Evolutionary conservation across 2,329 filamentous ascomycete genomes (phyloP).

Genomic region (Stagonosporopsis cucurbitacearum): DNA sequence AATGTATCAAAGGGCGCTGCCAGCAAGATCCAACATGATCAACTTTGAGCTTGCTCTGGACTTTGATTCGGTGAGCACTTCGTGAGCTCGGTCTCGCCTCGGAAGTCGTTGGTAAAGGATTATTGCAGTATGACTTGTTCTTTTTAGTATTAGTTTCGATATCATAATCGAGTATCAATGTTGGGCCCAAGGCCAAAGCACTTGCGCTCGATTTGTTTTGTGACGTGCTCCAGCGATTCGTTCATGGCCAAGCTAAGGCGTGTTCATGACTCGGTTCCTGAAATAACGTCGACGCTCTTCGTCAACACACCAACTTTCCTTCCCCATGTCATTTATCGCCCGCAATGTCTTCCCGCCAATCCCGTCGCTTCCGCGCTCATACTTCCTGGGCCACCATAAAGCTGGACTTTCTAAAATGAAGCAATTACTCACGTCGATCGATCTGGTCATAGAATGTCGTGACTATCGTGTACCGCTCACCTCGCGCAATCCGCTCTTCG

Average conservation of each 20-base stretch:
- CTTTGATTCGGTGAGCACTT: background rate
- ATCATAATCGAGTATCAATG: slow-evolving; percentile 12
- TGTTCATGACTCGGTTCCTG: slow-evolving; percentile 6
- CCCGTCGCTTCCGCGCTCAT: slow-evolving; percentile 80
- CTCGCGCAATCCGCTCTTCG: slow-evolving; percentile 88
- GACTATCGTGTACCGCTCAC: slow-evolving; percentile 91
- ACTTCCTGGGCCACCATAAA: slow-evolving; percentile 93
- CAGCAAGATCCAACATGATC: slow-evolving; percentile 1
- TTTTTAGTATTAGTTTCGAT: slow-evolving; percentile 17
- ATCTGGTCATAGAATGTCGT: slow-evolving; percentile 91
- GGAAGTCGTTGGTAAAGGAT: background rate
- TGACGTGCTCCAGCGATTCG: too few species aligned
- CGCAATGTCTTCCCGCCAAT: slow-evolving; percentile 76
- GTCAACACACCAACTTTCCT: slow-evolving; percentile 4
- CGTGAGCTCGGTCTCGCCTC: background rate
- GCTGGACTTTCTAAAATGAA: slow-evolving; percentile 84
- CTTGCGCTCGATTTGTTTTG: background rate
- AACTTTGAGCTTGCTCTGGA: background rate
- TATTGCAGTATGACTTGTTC: background rate
- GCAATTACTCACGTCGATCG: slow-evolving; percentile 76
- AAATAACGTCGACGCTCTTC: slow-evolving; percentile 3
- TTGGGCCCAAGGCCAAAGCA: slow-evolving; percentile 22
- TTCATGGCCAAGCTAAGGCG: too few species aligned
- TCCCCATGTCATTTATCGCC: slow-evolving; percentile 65
- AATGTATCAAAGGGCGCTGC: too few species aligned